A percentile compares a stretch with the other conserved stretches of the same genome.
Evolutionary conservation across 192 early-diverging fungal species (phyloP).

Genomic region (Gaertneriomyces sp.): DNA sequence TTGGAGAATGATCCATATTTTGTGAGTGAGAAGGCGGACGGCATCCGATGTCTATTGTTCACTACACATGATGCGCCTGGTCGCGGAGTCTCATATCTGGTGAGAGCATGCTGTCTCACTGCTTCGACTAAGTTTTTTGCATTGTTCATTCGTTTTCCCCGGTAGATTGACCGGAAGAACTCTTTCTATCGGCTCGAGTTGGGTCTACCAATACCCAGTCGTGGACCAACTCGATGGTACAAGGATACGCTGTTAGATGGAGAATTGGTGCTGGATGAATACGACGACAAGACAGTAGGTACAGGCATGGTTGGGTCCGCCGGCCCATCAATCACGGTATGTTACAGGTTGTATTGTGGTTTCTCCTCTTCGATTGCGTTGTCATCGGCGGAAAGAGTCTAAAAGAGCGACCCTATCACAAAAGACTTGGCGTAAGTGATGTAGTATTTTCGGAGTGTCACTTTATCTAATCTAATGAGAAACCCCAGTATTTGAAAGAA

Average conservation of each 20-base stretch:
- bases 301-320: not conserved
- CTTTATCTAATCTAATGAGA: not conserved
- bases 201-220: conserved; percentile 48
- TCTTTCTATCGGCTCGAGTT: conserved; percentile 64
- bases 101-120: conserved; percentile 8
- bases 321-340: not conserved
- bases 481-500: conserved; percentile 54
- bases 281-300: conserved; percentile 52
- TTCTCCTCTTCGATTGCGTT: conserved; percentile 68
- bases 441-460: not conserved
- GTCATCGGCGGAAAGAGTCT: conserved; percentile 53
- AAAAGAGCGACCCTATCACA: conserved; percentile 55
- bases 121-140: not conserved
- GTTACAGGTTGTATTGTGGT: conserved; percentile 34
- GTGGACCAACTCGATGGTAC: conserved; percentile 43
- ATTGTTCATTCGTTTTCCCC: not conserved
- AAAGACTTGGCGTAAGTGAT: conserved; percentile 65
- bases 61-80: conserved; percentile 22
- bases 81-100: conserved; percentile 34
- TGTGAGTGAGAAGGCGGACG: conserved; percentile 61
- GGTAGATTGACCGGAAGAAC: conserved; percentile 81
- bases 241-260: conserved; percentile 81
- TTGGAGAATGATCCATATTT: conserved; percentile 54
- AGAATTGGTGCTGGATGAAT: conserved; percentile 79
- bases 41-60: conserved; percentile 50